A percentile compares a stretch with the other conserved stretches of the same genome.
These are phyloP conservation scores for Urtica urens DNA, from an alignment of 306 rosid species.

Conservation along the genomic window DNA sequence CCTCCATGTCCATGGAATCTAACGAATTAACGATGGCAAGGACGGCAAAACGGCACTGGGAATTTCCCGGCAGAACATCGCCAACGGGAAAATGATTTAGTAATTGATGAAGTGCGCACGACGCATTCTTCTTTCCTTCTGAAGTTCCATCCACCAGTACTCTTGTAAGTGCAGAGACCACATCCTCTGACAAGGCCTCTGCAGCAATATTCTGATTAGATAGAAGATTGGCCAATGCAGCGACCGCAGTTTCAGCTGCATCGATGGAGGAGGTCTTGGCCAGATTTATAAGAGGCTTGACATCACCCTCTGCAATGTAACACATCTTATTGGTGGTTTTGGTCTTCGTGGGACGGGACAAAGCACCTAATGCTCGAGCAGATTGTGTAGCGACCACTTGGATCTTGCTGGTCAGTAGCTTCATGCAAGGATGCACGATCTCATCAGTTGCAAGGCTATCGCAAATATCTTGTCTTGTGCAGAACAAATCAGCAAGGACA, in stretches of 20 bases:
- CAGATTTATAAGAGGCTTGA: conserved; percentile 68
- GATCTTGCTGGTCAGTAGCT: conserved; percentile 76
- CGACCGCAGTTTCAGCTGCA: conserved; percentile 87
- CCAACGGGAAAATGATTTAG: conserved; percentile 69
- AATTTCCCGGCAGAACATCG: conserved; percentile 56
- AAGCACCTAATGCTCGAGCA: conserved; percentile 85
- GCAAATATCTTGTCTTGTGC: conserved; percentile 80
- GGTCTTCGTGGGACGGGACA: conserved; percentile 65
- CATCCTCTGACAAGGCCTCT: conserved; percentile 66
- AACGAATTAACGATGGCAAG: conserved; percentile 77
- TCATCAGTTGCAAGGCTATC: conserved; percentile 82
- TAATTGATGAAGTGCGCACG: conserved; percentile 78
- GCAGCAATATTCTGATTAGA: conserved; percentile 70
- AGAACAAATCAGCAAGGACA: conserved; percentile 81
- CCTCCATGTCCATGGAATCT: conserved; percentile 48
- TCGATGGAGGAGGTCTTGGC: conserved; percentile 84
- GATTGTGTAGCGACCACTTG: conserved; percentile 91
- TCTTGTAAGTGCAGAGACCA: conserved; percentile 72
- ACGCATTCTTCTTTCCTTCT: conserved; percentile 79
- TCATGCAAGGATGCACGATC: conserved; percentile 77
- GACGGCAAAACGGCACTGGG: conserved; percentile 56
- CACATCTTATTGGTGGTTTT: conserved; percentile 50
- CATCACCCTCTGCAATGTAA: conserved; percentile 68
- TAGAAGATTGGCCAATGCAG: conserved; percentile 91
- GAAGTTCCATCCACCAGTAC: conserved; percentile 73